Evolutionary conservation across 768 basidiomycete genomes (phyloP).

Genomic region (Phaeotremella fagi): DNA sequence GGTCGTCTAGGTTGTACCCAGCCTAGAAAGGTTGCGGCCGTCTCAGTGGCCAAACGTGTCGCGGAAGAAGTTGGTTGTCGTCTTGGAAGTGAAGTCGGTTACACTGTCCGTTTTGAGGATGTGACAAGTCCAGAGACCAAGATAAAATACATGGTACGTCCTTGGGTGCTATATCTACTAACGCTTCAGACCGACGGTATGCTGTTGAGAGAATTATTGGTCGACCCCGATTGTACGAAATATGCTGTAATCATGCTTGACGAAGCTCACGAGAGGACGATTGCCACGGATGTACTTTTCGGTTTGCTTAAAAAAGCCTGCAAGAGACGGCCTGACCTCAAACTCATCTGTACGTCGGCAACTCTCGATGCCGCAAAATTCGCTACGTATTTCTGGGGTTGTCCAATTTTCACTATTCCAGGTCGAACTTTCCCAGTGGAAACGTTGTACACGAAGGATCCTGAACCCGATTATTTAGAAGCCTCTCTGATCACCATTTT

Average conservation of each 20-base stretch:
- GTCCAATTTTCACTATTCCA: constrained; percentile 99
- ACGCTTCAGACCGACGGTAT: constrained; percentile 88
- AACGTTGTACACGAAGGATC: constrained; percentile 96
- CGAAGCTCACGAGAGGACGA: constrained; percentile 97
- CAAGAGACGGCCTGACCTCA: constrained; percentile 88
- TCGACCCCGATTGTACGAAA: constrained; percentile 86
- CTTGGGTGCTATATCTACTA: constrained; percentile 1
- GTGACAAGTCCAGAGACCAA: constrained; percentile 97
- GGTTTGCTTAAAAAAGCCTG: constrained; percentile 94
- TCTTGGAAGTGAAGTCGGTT: constrained; percentile 94
- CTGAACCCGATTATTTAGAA: constrained; percentile 94
- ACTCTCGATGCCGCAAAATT: constrained; percentile 99
- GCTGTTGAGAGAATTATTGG: constrained; percentile 92
- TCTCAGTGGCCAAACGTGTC: constrained; percentile 98
- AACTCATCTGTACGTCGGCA: constrained; percentile 96
- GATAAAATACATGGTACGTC: constrained; percentile 88
- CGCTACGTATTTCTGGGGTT: constrained; percentile 97
- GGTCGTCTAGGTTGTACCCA: constrained; percentile 96
- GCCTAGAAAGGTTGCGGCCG: constrained; percentile 97
- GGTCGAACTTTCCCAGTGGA: constrained; percentile 99
- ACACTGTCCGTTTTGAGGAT: constrained; percentile 98
- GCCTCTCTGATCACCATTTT: constrained; percentile 97
- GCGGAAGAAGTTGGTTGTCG: constrained; percentile 97
- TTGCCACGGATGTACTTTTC: constrained; percentile 96
- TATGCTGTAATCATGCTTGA: constrained; percentile 98